Conservation (phyloP, 225 moss, liverwort and hornwort species). For the Polytrichum formosum region DNA sequence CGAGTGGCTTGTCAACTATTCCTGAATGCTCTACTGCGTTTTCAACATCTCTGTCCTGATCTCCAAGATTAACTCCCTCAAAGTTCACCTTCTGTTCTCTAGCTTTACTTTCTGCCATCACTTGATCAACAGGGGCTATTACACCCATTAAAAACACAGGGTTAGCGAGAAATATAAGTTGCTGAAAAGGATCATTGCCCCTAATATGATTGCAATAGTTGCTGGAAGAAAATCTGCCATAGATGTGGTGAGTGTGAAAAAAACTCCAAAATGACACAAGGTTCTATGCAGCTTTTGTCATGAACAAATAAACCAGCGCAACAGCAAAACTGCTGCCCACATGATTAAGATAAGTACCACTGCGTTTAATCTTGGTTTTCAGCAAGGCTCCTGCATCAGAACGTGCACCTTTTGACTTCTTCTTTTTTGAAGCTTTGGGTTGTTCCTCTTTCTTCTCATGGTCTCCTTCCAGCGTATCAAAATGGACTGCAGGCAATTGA, state of each 20-base stretch:
- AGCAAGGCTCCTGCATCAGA: constrained; percentile 39
- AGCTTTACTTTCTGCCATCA: constrained; percentile 86
- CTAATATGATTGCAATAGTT: too few species aligned
- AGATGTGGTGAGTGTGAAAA: not conserved
- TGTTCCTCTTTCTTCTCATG: constrained; percentile 18
- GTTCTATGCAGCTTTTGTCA: too few species aligned
- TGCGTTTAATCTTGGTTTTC: constrained; percentile 75
- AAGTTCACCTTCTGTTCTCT: constrained; percentile 51
- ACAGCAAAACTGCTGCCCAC: not conserved
- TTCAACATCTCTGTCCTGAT: constrained; percentile 31
- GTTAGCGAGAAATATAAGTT: too few species aligned
- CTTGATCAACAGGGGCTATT: constrained; percentile 73
- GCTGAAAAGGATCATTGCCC: too few species aligned
- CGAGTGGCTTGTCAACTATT: constrained; percentile 22
- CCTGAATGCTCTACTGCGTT: constrained; percentile 22
- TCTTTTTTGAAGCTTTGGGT: constrained; percentile 41
- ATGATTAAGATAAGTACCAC: constrained; percentile 42
- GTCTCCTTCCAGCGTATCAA: constrained; percentile 12
- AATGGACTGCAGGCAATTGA: constrained; percentile 17
- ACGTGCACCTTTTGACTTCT: constrained; percentile 48
- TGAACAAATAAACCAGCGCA: not conserved
- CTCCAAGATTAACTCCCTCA: constrained; percentile 25
- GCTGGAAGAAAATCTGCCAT: not conserved
- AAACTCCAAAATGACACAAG: not conserved
- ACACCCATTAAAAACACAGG: too few species aligned